Evolutionary conservation across 2,329 filamentous ascomycete genomes (phyloP).

Genomic region (Microdochium nivale): DNA sequence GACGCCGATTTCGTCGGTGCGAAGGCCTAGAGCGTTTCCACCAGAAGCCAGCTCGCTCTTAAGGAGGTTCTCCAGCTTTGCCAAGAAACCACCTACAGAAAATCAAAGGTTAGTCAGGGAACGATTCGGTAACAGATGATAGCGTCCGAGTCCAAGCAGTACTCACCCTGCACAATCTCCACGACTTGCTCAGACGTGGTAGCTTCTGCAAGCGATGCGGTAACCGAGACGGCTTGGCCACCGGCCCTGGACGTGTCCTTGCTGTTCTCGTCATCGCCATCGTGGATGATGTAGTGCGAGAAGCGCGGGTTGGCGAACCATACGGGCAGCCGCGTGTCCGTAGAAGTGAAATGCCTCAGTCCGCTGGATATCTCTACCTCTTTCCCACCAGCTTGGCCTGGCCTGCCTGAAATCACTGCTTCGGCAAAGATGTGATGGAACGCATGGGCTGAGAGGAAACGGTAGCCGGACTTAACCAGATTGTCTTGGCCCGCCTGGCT

Average conservation of each 20-base stretch:
- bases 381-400: not conserved
- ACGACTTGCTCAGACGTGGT: too few species aligned
- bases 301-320: not conserved
- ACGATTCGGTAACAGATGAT: too few species aligned
- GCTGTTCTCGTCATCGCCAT: too few species aligned
- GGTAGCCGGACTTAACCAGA: not conserved
- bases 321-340: not conserved
- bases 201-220: too few species aligned
- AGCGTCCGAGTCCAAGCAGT: too few species aligned
- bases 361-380: not conserved
- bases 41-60: not conserved
- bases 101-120: too few species aligned
- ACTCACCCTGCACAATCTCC: not conserved
- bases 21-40: not conserved
- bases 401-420: not conserved
- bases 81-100: too few species aligned
- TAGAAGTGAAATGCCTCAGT: not conserved
- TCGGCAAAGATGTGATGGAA: not conserved
- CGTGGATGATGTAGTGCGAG: not conserved
- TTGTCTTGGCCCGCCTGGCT: too few species aligned
- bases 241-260: too few species aligned
- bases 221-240: too few species aligned
- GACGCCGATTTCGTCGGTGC: not conserved
- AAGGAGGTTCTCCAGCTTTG: not conserved
- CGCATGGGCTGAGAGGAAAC: not conserved